Evolutionary conservation across 2,329 filamentous ascomycete species (phyloP).

Genomic region (Magnaporthiopsis rhizophila): DNA sequence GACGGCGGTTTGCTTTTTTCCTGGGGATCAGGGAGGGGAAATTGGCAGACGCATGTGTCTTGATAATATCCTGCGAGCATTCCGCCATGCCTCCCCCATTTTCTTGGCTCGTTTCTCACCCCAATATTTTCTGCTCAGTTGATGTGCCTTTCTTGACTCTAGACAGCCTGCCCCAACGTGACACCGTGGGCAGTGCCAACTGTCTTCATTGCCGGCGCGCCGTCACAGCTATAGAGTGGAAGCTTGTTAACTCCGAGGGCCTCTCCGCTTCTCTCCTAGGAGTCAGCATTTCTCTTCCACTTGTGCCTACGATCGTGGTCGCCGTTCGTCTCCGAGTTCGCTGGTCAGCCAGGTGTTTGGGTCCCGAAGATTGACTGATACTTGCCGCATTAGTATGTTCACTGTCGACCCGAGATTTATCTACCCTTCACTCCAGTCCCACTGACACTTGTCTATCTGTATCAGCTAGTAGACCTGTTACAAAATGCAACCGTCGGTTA

Average conservation of each 20-base stretch:
- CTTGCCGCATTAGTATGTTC: neutral
- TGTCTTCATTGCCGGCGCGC: no score
- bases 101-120: neutral
- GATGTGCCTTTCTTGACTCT: no score
- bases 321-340: neutral
- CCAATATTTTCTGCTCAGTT: neutral
- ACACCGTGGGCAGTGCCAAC: neutral
- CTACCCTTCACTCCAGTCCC: neutral
- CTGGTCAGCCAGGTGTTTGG: neutral
- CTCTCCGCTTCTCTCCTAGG: neutral
- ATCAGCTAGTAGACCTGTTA: neutral
- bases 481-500: neutral
- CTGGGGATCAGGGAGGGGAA: neutral
- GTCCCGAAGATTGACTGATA: constrained; percentile 1
- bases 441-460: neutral
- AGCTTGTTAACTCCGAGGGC: neutral
- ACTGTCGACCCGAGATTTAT: no score
- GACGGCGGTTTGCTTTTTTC: neutral
- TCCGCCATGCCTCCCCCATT: neutral
- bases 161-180: neutral
- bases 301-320: neutral
- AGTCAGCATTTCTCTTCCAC: neutral
- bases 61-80: neutral
- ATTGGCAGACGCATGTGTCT: neutral
- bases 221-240: neutral